Conservation (phyloP, 441 rosid species). For the Arabidopsis hybrid region DNA sequence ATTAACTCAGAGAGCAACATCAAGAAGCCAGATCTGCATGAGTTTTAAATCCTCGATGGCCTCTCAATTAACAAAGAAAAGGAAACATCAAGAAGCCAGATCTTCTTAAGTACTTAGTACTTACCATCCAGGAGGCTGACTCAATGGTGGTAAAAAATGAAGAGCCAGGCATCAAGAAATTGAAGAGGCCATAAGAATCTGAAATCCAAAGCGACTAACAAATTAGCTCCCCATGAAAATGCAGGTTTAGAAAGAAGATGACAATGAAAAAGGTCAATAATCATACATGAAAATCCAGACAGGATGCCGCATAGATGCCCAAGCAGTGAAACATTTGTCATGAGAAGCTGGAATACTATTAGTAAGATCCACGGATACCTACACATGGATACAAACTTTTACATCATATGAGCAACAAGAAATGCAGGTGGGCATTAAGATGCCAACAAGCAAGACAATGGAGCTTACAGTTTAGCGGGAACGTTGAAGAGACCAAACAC, state of each 20-base stretch:
- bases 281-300: constrained; percentile 92
- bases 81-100: constrained; percentile 20
- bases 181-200: constrained; percentile 88
- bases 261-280: constrained; percentile 25
- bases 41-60: neutral
- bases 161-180: constrained; percentile 80
- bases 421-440: constrained; percentile 17
- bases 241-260: constrained; percentile 1
- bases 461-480: constrained; percentile 83
- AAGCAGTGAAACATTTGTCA: constrained; percentile 92
- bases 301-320: constrained; percentile 97
- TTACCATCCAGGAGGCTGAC: constrained; percentile 86
- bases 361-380: constrained; percentile 92
- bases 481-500: constrained; percentile 97
- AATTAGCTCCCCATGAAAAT: constrained; percentile 30
- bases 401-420: constrained; percentile 33
- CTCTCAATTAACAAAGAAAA: constrained; percentile 19
- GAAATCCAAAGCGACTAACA: constrained; percentile 33
- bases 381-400: constrained; percentile 40
- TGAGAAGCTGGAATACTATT: constrained; percentile 80
- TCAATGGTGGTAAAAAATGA: constrained; percentile 83
- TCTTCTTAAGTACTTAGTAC: constrained; percentile 37
- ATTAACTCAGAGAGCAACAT: neutral
- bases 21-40: neutral
- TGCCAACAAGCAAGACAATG: constrained; percentile 21